Evolutionary conservation across 257 asterid genomes (phyloP), one percentile per base, ranked within the genome.

Genomic region (Leonotis leonurus): DNA sequence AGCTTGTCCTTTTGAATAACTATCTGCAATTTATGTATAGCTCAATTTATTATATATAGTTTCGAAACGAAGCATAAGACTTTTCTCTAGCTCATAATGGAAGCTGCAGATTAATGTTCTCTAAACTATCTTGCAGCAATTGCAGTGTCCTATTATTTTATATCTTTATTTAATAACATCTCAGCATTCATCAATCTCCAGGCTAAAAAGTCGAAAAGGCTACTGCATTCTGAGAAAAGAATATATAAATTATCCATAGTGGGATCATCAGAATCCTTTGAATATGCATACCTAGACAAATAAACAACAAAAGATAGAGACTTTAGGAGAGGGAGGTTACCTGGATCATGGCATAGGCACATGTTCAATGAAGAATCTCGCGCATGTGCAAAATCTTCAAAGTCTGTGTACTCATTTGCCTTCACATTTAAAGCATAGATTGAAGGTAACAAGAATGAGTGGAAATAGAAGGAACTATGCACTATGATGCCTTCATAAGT

Each of bases 201-300:
- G 52, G 73, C 67, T 17, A 60, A 44, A 72, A 60, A 65, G 71
- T 53, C 12, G 9, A 17, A 70, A 55, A 35, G 32, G 41, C 11
- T 57, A 46, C 29, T 55, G 52, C 45, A 61, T 54, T 54, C n/a
- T 32, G 25, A 41, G 32, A 8, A 20, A 5, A 17, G 29, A 32
- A 20, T 12, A 33, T 49, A n/a, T 52, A 30, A 3, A 49, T 36
- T 4, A 32, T 37, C 14, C 21, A 46, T 33, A n/a, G 16, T 18
- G 48, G 29, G 50, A 24, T 45, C 45, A 3, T 18, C 45, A 55
- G 1, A 56, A 35, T 36, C 35, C 54, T 27, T 44, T 18, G 61
- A 16, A 56, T 43, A 65, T 44, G 57, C 53, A 11, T 36, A 56
- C 45, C 65, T 43, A 56, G 27, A 32, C 4, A 33, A 44, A 13